phyloP scores from a whole-genome alignment of 2,329 filamentous ascomycete genomes.

The Elsinoe fawcettii region DNA sequence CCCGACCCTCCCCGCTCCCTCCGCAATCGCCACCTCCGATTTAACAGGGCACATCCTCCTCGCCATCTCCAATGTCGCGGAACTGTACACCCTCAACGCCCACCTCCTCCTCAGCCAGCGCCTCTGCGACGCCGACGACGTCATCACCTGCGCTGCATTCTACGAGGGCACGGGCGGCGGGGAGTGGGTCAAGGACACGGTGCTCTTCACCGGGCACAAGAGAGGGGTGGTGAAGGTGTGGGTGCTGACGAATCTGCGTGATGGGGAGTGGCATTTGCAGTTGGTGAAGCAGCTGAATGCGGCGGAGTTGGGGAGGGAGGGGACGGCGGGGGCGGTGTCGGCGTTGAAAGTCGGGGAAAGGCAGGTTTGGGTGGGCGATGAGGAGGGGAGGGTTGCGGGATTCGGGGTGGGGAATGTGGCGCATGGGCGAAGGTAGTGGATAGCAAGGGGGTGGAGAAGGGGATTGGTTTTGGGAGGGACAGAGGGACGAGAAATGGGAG shows the following conservation, averaged over 20 bases:
- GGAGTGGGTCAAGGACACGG: slow-evolving; percentile 80
- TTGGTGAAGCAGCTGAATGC: slow-evolving; percentile 78
- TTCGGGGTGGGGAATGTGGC: slow-evolving; percentile 6
- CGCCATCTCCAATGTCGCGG: slow-evolving; percentile 65
- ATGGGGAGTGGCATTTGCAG: slow-evolving; percentile 66
- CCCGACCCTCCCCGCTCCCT: slow-evolving; percentile 46
- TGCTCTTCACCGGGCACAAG: slow-evolving; percentile 84
- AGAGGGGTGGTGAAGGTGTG: slow-evolving; percentile 73
- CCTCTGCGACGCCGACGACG: slow-evolving; percentile 64
- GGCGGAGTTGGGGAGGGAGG: slow-evolving; percentile 58
- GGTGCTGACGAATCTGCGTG: slow-evolving; percentile 47
- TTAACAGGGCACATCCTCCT: slow-evolving; percentile 84
- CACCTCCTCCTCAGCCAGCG: slow-evolving; percentile 73
- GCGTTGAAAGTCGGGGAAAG: slow-evolving; percentile 78
- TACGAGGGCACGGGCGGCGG: slow-evolving; percentile 77
- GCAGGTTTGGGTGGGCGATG: slow-evolving; percentile 86
- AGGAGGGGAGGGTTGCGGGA: slow-evolving; percentile 66
- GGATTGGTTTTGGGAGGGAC: neutral
- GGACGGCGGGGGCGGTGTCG: slow-evolving; percentile 61
- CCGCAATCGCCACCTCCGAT: slow-evolving; percentile 83
- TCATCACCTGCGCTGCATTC: slow-evolving; percentile 74
- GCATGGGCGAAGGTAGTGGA: neutral
- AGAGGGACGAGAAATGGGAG: neutral
- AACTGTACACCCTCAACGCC: slow-evolving; percentile 83
- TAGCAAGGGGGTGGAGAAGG: neutral